Percentiles rank a stretch among this genome's conserved stretches.
These are phyloP conservation scores for Phytophthora colocasiae DNA, from an alignment of 352 stramenopile species.

Conservation along the genomic window DNA sequence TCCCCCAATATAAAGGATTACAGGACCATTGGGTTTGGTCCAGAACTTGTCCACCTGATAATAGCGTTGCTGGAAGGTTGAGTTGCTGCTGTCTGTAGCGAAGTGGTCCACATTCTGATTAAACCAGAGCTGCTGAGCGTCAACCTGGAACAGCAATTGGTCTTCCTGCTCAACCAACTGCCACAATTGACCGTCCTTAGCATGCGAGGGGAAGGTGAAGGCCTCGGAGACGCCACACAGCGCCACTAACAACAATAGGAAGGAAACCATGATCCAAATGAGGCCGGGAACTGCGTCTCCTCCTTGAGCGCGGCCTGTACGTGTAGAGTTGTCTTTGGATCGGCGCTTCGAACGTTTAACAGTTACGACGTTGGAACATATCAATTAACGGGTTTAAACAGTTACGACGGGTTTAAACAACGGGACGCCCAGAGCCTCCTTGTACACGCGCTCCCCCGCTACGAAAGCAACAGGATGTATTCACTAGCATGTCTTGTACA, in stretches of 20 bases:
- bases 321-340: too few species aligned
- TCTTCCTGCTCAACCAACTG: conserved; percentile 58
- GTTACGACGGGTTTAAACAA: too few species aligned
- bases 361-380: too few species aligned
- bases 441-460: too few species aligned
- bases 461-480: too few species aligned
- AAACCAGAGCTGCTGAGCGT: conserved; percentile 67
- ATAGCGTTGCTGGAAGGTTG: conserved; percentile 79
- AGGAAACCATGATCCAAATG: conserved; percentile 27
- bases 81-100: conserved; percentile 21
- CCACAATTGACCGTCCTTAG: conserved; percentile 61
- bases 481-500: too few species aligned
- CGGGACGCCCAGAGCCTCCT: too few species aligned
- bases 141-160: conserved; percentile 48
- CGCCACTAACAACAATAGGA: conserved; percentile 23
- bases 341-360: too few species aligned
- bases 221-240: conserved; percentile 6
- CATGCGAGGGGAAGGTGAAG: conserved; percentile 46
- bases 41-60: conserved; percentile 79
- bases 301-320: too few species aligned
- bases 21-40: conserved; percentile 52
- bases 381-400: too few species aligned
- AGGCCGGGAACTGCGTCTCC: neutral
- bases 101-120: conserved; percentile 78
- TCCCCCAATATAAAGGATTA: conserved; percentile 89